Evolutionary conservation across 1,284 basidiomycete species (phyloP), one percentile per base, ranked within the genome.

Genomic region (Xanthoconium separans): DNA sequence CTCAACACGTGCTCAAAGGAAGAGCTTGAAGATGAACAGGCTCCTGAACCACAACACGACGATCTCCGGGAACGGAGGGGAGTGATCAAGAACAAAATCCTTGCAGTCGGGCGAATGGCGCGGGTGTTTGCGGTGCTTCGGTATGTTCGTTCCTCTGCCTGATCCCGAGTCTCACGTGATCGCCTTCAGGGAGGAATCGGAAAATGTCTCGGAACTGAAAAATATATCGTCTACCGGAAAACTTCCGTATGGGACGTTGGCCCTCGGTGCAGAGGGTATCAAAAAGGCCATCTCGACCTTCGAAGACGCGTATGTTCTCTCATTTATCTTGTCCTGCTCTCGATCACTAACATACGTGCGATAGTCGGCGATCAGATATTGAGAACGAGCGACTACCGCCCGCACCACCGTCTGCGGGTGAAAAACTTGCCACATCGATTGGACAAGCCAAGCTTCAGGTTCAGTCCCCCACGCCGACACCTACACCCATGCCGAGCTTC

Each of bases 331-430:
- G 47, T 1, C 10, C 43, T 51, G 18, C 39, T 44, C 31, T 29
- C 8, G 13, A 31, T 47, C 20, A 42, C 27, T 27, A 30, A 30
- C 34, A 34, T 41, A 9, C 46, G 48, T n/a, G 47, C 49, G 31
- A 41, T 66, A 94, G 91, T 18, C 93, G 95, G 61, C 94, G 94
- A 75, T 95, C 92, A 40, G 96, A 99, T 80, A 98, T 98, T 65
- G 95, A 98, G 75, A 98, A 98, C 75, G 96, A 99, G 75, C 87
- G 93, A 48, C 77, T 97, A 43, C 96, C 95, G 15, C 96, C 95
- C 2, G 93, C 97, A 40, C 83, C 47, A 20, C 27, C 50, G 0
- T 12, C 24, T 0, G 5, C 16, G 5, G 31, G 18, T 12, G 62
- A 57, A 15, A 64, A 52, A 41, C 18, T 16, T 2, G 2, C 15